Base-by-base conservation (phyloP, 495 filamentous ascomycete species). In the Amorphotheca resinae region DNA sequence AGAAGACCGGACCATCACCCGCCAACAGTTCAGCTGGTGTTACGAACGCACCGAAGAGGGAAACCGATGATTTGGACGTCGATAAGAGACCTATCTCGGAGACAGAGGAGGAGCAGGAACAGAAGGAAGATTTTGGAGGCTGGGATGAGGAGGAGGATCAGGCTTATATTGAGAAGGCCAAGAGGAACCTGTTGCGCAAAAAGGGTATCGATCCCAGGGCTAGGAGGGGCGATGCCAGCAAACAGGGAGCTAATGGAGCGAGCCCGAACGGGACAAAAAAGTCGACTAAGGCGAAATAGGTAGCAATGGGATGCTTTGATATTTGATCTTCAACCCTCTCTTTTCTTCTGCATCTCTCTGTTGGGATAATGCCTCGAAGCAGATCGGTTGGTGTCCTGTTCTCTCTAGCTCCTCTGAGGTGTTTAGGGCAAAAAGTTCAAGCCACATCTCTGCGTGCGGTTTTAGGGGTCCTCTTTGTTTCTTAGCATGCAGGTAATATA, bases 111-210 rank as follows among this genome's bases (percentile, higher is more conserved):
- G 64, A 67, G n/a, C 56, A 55, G 9, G 57, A 41, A 8, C 42
- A 57, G 12, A 54, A 66, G 9, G 67, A 70, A 42, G 65, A 85
- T 41, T 89, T 96, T 57, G 87, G 86, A 38, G 85, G 82, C 41
- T 95, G 93, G 73, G 85, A 94, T 50, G 78, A 79, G 11, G 70
- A 87, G 12, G 88, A 93, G 53, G 83, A 86, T 58, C 66, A 81
- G 43, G 80, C 86, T 16, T 76, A 77, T 58, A 79, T 79, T 38
- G 63, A 95, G 58, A 82, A 84, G 46, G 83, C 86, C 34, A 84
- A 69, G 60, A 69, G 70, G 49, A 74, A 69, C 44, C 66, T 65
- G 17, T 64, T 76, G 64, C 63, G 68, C 44, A 70, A 57, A 45
- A 71, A 71, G 20, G 69, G 72, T 41, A 48, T 74, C 41, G 65